Base-by-base conservation (phyloP, 768 basidiomycete species). In the Coprinopsis cinerea region DNA sequence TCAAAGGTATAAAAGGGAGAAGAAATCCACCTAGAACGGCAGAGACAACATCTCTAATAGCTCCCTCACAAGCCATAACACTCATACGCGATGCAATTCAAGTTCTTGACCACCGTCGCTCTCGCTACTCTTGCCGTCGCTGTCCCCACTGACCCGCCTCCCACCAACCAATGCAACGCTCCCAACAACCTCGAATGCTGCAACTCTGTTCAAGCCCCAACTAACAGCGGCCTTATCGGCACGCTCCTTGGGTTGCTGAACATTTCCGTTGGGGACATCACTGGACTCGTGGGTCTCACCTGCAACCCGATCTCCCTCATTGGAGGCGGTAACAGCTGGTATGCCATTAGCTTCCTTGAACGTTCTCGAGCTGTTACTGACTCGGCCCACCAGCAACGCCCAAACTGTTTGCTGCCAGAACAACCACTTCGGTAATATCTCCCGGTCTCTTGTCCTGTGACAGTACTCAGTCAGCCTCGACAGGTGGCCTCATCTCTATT, bases 401-500 rank as follows among this genome's bases (percentile, higher is more conserved):
- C 57, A 57, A 42, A 51, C 57, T 18, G 54, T 55, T 30, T 57
- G 57, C 54, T 57, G 57, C 54, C 35, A 43, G n/a, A 37, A 51
- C 51, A 53, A 57, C 44, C 35, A 32, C 30, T 57, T 57, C 57
- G 52, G 55, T 56, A 53, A 47, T 34, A 9, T 9, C 30, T 34
- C 30, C 9, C 30, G n/a, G 30, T n/a, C 30, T 34, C 30, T 9
- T n/a, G n/a, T n/a, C n/a, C n/a, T n/a, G n/a, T n/a, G n/a, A n/a
- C n/a, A n/a, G n/a, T n/a, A n/a, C n/a, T n/a, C n/a, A n/a, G n/a
- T n/a, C n/a, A 34, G n/a, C 30, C n/a, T 34, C 30, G 9, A 34
- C 30, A 34, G 59, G 60, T 35, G 70, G 70, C 22, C 35, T 70
- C 47, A 58, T 72, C 32, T 57, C 63, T 35, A 59, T 71, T 53